Percentiles rank a stretch among this genome's conserved stretches.
Evolutionary conservation across 768 basidiomycete species (phyloP).

Genomic region (Lactarius hatsudake): DNA sequence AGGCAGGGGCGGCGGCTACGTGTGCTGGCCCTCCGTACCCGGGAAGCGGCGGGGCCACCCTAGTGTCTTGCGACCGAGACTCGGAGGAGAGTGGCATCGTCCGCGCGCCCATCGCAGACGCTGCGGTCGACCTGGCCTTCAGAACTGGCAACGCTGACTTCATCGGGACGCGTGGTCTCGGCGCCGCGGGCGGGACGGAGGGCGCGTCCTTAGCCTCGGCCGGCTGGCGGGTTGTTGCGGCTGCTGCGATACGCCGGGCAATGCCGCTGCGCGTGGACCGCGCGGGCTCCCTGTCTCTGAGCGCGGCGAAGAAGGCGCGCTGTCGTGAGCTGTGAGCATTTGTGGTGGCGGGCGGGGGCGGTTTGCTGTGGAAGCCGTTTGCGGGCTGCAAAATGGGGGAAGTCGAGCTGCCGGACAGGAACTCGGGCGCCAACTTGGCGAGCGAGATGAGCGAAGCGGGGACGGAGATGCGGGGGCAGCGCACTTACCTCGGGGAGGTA

Average conservation of each 20-base stretch:
- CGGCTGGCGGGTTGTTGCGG: neutral
- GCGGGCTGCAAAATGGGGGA: slow-evolving; percentile 22
- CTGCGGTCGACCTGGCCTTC: slow-evolving; percentile 3
- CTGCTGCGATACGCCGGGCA: slow-evolving; percentile 10
- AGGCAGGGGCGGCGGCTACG: neutral
- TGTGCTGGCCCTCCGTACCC: neutral
- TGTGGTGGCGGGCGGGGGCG: neutral
- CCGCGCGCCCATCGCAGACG: neutral
- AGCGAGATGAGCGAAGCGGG: neutral
- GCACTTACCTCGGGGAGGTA: slow-evolving; percentile 21
- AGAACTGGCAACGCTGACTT: slow-evolving; percentile 14
- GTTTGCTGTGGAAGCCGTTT: slow-evolving; percentile 23
- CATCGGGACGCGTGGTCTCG: neutral
- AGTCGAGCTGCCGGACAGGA: slow-evolving; percentile 24
- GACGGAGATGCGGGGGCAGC: neutral
- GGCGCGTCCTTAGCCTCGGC: neutral
- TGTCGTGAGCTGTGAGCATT: slow-evolving; percentile 12
- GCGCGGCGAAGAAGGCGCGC: slow-evolving; percentile 18
- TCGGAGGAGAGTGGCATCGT: neutral
- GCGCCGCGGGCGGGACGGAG: neutral
- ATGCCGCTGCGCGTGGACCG: slow-evolving; percentile 5
- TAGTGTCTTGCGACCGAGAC: neutral
- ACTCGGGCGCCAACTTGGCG: slow-evolving; percentile 23
- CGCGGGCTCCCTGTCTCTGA: slow-evolving; percentile 16
- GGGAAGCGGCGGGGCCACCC: neutral